A percentile compares a stretch with the other conserved stretches of the same genome.
Evolutionary conservation across 495 filamentous ascomycete genomes (phyloP).

Genomic region (Letharia columbiana): DNA sequence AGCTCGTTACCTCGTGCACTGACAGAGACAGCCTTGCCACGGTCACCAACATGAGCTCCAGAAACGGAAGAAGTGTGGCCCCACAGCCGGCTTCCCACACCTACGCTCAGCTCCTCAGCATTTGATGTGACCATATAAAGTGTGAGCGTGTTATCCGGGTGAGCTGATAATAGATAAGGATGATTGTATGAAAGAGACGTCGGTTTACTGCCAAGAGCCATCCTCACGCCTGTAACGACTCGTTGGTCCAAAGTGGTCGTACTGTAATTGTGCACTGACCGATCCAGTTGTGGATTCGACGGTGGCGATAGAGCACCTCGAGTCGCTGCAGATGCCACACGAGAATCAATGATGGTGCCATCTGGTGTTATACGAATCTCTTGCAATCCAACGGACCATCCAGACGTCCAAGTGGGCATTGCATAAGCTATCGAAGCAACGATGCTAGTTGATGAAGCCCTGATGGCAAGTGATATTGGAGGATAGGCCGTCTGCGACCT

Average conservation of each 20-base stretch:
- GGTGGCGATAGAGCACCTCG: constrained; percentile 21
- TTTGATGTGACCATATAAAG: constrained; percentile 78
- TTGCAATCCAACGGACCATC: constrained; percentile 87
- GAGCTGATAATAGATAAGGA: constrained; percentile 81
- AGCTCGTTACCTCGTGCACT: constrained; percentile 76
- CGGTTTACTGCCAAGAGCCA: constrained; percentile 37
- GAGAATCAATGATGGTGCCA: constrained; percentile 47
- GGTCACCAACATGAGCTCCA: constrained; percentile 72
- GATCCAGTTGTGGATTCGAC: constrained; percentile 5
- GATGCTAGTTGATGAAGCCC: constrained; percentile 49
- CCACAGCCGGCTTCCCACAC: constrained; percentile 71
- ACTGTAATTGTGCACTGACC: not conserved
- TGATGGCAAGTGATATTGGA: constrained; percentile 71
- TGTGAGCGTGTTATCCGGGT: constrained; percentile 87
- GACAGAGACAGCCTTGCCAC: constrained; percentile 86
- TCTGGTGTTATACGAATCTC: constrained; percentile 58
- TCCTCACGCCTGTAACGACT: not conserved
- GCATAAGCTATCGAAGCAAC: constrained; percentile 82
- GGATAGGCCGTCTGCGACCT: constrained; percentile 72
- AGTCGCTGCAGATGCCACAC: constrained; percentile 43
- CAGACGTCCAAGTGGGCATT: constrained; percentile 53
- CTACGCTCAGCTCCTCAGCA: constrained; percentile 55
- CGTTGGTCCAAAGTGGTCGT: not conserved
- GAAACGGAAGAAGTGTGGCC: constrained; percentile 91
- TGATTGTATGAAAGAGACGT: constrained; percentile 79